Conservation (phyloP, 2,329 filamentous ascomycete genomes). For the Trichoderma gracile region DNA sequence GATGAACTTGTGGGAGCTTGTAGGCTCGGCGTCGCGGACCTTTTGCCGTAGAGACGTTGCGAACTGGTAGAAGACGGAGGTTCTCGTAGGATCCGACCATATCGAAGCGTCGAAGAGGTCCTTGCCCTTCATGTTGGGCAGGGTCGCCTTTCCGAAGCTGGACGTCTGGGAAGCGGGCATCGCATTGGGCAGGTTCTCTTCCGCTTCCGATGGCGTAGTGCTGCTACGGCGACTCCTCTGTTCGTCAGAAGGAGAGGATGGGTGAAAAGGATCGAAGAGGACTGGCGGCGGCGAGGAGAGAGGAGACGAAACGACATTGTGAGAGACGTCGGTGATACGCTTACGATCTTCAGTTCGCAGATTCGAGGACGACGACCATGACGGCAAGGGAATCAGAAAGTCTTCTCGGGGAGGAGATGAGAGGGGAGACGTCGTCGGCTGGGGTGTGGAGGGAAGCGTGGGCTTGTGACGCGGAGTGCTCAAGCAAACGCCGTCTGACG, state of each 20-base stretch:
- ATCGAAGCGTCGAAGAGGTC: constrained; percentile 72
- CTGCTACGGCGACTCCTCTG: constrained; percentile 41
- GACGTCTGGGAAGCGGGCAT: constrained; percentile 44
- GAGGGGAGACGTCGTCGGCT: constrained; percentile 40
- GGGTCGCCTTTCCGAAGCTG: constrained; percentile 36
- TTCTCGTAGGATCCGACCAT: constrained; percentile 67
- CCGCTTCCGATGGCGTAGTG: constrained; percentile 48
- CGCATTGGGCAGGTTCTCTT: constrained; percentile 46
- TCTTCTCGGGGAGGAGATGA: constrained; percentile 43
- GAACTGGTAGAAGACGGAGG: constrained; percentile 72
- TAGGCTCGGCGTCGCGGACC: constrained; percentile 63
- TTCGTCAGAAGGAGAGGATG: constrained; percentile 40
- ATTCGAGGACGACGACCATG: constrained; percentile 30
- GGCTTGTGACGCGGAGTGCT: constrained; percentile 27
- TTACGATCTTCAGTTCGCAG: constrained; percentile 31
- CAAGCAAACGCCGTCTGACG: constrained; percentile 14
- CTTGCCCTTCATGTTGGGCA: constrained; percentile 67
- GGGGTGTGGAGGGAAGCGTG: constrained; percentile 27
- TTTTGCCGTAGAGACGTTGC: constrained; percentile 67
- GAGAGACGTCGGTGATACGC: constrained; percentile 30
- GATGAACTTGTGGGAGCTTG: constrained; percentile 68
- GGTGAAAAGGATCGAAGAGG: constrained; percentile 54
- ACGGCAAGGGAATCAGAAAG: constrained; percentile 33
- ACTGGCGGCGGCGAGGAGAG: constrained; percentile 58
- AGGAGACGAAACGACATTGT: constrained; percentile 51